These are phyloP conservation scores for Diaporthe sp. DNA, from an alignment of 2,329 filamentous ascomycete species.

Conservation along the genomic window DNA sequence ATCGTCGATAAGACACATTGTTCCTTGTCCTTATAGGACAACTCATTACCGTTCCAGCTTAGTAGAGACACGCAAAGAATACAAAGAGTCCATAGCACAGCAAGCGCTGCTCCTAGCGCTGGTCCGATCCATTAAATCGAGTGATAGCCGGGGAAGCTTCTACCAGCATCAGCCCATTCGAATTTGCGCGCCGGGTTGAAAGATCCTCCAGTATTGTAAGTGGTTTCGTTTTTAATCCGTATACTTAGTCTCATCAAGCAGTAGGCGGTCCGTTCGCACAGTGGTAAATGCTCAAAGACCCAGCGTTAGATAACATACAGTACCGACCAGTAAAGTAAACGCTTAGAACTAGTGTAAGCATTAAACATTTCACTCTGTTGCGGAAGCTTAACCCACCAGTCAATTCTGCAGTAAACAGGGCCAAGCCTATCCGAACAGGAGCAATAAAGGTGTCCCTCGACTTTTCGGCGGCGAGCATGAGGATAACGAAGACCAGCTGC, in stretches of 20 bases:
- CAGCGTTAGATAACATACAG: no score
- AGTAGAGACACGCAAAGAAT: no score
- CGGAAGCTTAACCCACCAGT: constrained; percentile 41
- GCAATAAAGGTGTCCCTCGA: constrained; percentile 74
- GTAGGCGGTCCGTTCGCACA: no score
- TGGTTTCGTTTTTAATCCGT: no score
- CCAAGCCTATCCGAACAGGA: constrained; percentile 73
- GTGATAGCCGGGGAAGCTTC: constrained; percentile 49
- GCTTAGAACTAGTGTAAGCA: constrained; percentile 35
- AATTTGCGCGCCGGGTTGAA: constrained; percentile 57
- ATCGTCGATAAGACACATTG: no score
- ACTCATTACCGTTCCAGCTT: no score
- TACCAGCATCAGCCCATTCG: constrained; percentile 52
- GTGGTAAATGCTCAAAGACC: no score
- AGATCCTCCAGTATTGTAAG: constrained; percentile 53
- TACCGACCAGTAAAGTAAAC: constrained; percentile 54
- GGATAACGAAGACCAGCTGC: constrained; percentile 67
- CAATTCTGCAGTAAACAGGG: constrained; percentile 66
- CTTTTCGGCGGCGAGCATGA: constrained; percentile 75
- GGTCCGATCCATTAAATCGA: constrained; percentile 61
- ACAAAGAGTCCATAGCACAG: no score
- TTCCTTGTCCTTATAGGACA: no score
- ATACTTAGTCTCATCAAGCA: no score
- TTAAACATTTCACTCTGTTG: no score
- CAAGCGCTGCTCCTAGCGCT: constrained; percentile 52